A percentile compares a stretch with the other conserved stretches of the same genome.
Conservation (phyloP, 2,329 filamentous ascomycete genomes). For the Pyricularia sp. region DNA sequence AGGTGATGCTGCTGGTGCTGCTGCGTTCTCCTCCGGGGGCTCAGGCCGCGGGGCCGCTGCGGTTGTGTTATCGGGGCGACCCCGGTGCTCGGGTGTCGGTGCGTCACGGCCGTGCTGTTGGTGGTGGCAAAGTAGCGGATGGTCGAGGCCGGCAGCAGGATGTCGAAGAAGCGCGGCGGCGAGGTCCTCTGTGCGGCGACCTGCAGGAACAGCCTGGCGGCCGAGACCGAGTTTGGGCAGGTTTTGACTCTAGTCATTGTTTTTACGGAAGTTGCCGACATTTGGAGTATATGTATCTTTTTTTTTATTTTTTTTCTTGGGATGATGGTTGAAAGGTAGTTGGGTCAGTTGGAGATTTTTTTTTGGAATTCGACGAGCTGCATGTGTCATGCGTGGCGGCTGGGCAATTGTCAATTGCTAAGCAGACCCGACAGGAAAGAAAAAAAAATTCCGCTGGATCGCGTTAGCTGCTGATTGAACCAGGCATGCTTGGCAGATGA, state of each 20-base stretch:
- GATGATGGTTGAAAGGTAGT: neutral
- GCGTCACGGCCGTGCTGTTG: neutral
- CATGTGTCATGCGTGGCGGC: neutral
- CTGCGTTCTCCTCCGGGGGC: neutral
- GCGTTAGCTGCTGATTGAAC: neutral
- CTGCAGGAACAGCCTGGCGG: conserved; percentile 22
- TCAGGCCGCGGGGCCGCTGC: neutral
- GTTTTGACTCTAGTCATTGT: conserved; percentile 1
- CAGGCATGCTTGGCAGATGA: neutral
- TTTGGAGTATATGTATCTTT: neutral
- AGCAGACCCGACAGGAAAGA: neutral
- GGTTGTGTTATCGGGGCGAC: conserved; percentile 5
- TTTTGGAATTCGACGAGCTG: neutral
- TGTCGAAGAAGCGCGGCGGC: conserved; percentile 25
- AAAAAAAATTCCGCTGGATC: neutral
- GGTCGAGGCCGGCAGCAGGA: conserved; percentile 25
- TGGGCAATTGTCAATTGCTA: neutral
- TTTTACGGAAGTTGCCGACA: neutral
- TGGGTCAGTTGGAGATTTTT: neutral
- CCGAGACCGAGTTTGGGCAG: conserved; percentile 13
- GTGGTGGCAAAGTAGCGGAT: neutral
- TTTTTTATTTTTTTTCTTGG: neutral
- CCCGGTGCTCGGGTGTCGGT: neutral
- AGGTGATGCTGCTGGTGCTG: neutral
- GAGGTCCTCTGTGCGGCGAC: conserved; percentile 9